Conservation (phyloP, 345 rosid genomes). For the Reutealis trisperma region DNA sequence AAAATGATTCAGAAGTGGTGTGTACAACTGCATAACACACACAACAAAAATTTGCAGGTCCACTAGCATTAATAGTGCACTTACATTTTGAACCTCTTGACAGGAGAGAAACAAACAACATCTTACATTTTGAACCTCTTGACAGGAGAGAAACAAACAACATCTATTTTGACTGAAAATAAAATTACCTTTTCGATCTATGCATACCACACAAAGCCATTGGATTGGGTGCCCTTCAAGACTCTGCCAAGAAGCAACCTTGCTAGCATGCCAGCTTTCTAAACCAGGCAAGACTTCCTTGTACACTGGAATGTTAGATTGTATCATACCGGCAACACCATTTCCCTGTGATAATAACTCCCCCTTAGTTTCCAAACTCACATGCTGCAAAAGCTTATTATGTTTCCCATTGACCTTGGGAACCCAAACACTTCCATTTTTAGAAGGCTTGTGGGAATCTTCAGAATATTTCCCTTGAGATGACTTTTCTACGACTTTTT, state of each 20-base stretch:
- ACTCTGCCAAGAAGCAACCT: constrained; percentile 88
- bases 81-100: not conserved
- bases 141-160: not conserved
- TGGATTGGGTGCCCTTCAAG: constrained; percentile 86
- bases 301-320: constrained; percentile 63
- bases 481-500: constrained; percentile 50
- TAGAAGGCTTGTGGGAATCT: constrained; percentile 31
- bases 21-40: not conserved
- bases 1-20: not conserved
- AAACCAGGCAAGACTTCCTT: constrained; percentile 84
- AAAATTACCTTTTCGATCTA: constrained; percentile 75
- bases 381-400: constrained; percentile 57
- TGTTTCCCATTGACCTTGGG: constrained; percentile 89
- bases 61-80: constrained; percentile 1
- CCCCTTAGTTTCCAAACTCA: constrained; percentile 41
- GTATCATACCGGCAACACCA: constrained; percentile 62
- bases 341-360: constrained; percentile 55
- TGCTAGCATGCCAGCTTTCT: constrained; percentile 87
- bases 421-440: constrained; percentile 51
- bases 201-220: constrained; percentile 88
- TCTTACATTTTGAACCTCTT: not conserved
- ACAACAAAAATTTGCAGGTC: not conserved
- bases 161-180: not conserved
- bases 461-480: constrained; percentile 35
- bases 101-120: not conserved